A percentile compares a stretch with the other conserved stretches of the same genome.
Conservation (phyloP, 139 green algal genomes). For the Picochlorum sp. region DNA sequence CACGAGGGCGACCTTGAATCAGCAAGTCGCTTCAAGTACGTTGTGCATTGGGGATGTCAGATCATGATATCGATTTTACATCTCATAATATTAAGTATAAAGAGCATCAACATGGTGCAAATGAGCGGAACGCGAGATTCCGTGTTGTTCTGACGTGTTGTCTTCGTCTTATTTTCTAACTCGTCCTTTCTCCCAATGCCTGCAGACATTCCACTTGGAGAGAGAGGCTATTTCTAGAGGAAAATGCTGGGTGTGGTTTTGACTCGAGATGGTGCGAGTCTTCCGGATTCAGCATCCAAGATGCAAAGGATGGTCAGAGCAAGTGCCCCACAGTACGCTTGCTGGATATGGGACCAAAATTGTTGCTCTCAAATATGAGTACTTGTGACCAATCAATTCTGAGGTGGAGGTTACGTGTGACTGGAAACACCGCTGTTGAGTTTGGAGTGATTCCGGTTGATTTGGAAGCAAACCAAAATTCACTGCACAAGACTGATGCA, state of each 20-base stretch:
- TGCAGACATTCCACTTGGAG: conserved; percentile 33
- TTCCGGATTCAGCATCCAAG: conserved; percentile 19
- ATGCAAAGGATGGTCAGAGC: neutral
- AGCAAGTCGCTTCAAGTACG: conserved; percentile 25
- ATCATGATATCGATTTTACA: no score
- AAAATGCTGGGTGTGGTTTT: conserved; percentile 31
- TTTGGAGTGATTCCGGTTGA: conserved; percentile 49
- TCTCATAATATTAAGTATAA: no score
- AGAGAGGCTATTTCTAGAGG: conserved; percentile 39
- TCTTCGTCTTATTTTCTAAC: neutral
- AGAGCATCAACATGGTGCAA: no score
- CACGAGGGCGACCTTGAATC: neutral
- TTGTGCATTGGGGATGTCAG: neutral
- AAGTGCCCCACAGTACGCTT: conserved; percentile 34
- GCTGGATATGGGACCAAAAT: conserved; percentile 54
- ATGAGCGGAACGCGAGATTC: no score
- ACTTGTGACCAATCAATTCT: conserved; percentile 44
- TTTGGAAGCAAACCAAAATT: conserved; percentile 14
- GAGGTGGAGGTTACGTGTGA: conserved; percentile 44
- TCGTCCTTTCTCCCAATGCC: no score
- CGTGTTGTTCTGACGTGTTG: neutral
- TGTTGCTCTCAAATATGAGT: conserved; percentile 52
- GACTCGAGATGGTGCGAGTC: conserved; percentile 19
- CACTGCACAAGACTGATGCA: conserved; percentile 38
- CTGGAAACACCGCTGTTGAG: conserved; percentile 60